Evolutionary conservation across 2,329 filamentous ascomycete genomes (phyloP).

Genomic region (Nakataea oryzae): DNA sequence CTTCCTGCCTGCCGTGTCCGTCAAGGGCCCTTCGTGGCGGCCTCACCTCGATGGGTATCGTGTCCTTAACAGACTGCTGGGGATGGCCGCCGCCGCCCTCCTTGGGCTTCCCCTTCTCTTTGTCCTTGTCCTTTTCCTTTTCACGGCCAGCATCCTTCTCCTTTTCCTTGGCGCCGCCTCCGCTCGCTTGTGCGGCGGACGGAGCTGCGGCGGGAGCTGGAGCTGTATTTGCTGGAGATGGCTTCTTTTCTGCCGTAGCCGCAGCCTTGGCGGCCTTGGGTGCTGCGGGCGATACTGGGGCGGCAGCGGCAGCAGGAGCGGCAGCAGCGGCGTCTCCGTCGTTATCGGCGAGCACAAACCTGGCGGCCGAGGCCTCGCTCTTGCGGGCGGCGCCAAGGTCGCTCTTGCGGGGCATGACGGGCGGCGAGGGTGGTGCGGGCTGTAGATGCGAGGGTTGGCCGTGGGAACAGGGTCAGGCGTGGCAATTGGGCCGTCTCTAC

Average conservation of each 20-base stretch:
- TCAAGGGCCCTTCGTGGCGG: neutral
- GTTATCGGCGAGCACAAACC: slow-evolving; percentile 33
- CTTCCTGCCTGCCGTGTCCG: neutral
- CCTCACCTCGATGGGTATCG: slow-evolving; percentile 42
- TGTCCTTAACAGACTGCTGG: slow-evolving; percentile 18
- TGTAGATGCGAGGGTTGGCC: neutral
- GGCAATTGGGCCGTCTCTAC: neutral
- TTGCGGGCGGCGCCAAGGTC: slow-evolving; percentile 25
- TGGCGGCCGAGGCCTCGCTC: slow-evolving; percentile 34
- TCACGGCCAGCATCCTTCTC: neutral
- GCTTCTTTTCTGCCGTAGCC: slow-evolving; percentile 14
- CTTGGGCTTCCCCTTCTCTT: slow-evolving; percentile 22
- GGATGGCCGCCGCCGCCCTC: slow-evolving; percentile 12
- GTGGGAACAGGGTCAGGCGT: neutral
- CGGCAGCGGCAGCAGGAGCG: slow-evolving; percentile 8
- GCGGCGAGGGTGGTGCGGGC: neutral
- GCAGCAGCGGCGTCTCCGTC: slow-evolving; percentile 9
- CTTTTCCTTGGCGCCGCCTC: slow-evolving; percentile 11
- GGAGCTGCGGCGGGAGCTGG: neutral
- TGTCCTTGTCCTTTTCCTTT: slow-evolving; percentile 13
- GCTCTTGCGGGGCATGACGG: slow-evolving; percentile 36
- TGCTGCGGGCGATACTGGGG: slow-evolving; percentile 8
- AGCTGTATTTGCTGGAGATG: slow-evolving; percentile 8
- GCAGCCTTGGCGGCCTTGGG: slow-evolving; percentile 6
- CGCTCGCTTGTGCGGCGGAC: neutral